Conservation (phyloP, 495 filamentous ascomycete genomes). For the Paragyromitra xinjiangensis region DNA sequence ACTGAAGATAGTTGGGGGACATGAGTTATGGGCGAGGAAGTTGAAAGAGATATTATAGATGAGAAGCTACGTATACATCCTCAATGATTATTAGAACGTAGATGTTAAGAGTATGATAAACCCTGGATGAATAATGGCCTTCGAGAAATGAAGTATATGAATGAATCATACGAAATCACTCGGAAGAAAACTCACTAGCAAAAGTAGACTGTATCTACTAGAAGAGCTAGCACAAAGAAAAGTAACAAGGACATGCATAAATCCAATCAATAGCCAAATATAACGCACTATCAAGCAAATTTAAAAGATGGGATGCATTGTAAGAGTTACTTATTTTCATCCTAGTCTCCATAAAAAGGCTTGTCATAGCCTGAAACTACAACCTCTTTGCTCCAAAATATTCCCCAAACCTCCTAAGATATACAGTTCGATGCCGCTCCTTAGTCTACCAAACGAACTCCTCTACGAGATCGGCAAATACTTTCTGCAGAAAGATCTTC, state of each 20-base stretch:
- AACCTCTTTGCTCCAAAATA: neutral
- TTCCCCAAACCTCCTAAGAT: neutral
- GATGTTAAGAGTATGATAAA: neutral
- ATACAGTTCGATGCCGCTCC: neutral
- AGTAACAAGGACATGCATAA: neutral
- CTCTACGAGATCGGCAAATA: neutral
- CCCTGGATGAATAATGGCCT: neutral
- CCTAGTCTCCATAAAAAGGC: neutral
- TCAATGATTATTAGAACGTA: neutral
- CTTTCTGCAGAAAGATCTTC: neutral
- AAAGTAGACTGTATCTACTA: neutral
- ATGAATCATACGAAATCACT: neutral
- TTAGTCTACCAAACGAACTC: conserved; percentile 21
- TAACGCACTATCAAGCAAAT: neutral
- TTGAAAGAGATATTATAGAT: conserved; percentile 18
- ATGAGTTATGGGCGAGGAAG: conserved; percentile 26
- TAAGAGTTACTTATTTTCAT: neutral
- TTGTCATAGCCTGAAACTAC: neutral
- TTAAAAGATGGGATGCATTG: neutral
- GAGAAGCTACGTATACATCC: neutral
- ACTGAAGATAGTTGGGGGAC: conserved; percentile 1
- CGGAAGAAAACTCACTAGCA: neutral
- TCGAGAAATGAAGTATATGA: neutral
- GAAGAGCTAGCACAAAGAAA: neutral
- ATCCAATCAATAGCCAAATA: neutral